Conservation (phyloP, 176 grass and related monocot species). For the Secale cereale region DNA sequence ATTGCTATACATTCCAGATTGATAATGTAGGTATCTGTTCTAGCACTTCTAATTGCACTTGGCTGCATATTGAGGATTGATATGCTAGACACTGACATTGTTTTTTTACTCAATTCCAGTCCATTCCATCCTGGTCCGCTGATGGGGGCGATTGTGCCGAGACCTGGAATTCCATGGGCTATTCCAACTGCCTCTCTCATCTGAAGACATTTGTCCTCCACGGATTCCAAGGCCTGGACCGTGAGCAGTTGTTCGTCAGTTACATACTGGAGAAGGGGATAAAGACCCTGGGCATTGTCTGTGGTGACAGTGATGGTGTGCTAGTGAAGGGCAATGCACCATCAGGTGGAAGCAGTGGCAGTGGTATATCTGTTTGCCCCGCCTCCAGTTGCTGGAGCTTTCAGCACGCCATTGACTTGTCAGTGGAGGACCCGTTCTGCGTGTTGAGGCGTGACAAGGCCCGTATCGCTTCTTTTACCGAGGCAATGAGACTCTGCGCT, state of each 20-base stretch:
- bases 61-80: not conserved
- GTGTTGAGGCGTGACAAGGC: not conserved
- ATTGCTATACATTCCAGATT: not conserved
- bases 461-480: not conserved
- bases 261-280: constrained; percentile 10
- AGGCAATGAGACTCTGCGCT: not conserved
- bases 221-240: not conserved
- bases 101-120: constrained; percentile 2
- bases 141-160: not conserved
- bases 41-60: not conserved
- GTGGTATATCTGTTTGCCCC: not conserved
- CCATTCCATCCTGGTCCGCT: not conserved
- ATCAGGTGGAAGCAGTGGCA: not conserved
- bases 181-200: constrained; percentile 28
- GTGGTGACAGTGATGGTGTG: not conserved
- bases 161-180: constrained; percentile 1
- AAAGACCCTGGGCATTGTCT: not conserved
- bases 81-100: not conserved
- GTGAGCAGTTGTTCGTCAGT: not conserved
- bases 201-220: constrained; percentile 22
- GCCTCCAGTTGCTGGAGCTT: not conserved
- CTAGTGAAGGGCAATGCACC: not conserved
- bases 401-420: constrained; percentile 7
- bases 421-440: not conserved
- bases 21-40: not conserved